Conservation (phyloP, 495 filamentous ascomycete species). For the Penicillium fimorum region DNA sequence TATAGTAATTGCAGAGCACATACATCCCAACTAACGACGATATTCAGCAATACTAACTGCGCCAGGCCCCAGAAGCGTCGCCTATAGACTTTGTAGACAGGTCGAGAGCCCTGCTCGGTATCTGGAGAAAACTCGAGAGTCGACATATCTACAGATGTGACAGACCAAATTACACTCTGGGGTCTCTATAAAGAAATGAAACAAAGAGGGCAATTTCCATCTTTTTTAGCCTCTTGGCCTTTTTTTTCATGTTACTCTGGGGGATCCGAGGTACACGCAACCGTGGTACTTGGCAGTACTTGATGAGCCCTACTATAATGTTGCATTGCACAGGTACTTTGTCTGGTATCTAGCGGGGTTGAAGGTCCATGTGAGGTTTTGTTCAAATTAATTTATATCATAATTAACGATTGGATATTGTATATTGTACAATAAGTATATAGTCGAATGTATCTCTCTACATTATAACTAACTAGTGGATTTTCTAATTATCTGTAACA, state of each 20-base stretch:
- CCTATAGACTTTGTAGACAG: conserved; percentile 76
- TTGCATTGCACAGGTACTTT: neutral
- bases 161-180: neutral
- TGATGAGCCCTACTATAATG: conserved; percentile 2
- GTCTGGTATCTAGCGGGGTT: neutral
- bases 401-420: neutral
- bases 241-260: neutral
- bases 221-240: conserved; percentile 1
- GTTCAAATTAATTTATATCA: neutral
- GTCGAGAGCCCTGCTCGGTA: conserved; percentile 22
- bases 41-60: conserved; percentile 83
- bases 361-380: neutral
- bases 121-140: conserved; percentile 5
- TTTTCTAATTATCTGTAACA: neutral
- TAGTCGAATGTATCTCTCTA: no score
- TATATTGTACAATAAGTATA: no score
- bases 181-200: neutral
- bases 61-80: conserved; percentile 84
- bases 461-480: no score
- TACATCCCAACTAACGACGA: conserved; percentile 94
- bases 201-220: conserved; percentile 5
- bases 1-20: conserved; percentile 34
- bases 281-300: conserved; percentile 9
- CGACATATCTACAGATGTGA: conserved; percentile 7
- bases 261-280: conserved; percentile 11